A percentile compares a stretch with the other conserved stretches of the same genome.
phyloP scores from a whole-genome alignment of 2,329 filamentous ascomycete species.

The Microascus cirrosus region DNA sequence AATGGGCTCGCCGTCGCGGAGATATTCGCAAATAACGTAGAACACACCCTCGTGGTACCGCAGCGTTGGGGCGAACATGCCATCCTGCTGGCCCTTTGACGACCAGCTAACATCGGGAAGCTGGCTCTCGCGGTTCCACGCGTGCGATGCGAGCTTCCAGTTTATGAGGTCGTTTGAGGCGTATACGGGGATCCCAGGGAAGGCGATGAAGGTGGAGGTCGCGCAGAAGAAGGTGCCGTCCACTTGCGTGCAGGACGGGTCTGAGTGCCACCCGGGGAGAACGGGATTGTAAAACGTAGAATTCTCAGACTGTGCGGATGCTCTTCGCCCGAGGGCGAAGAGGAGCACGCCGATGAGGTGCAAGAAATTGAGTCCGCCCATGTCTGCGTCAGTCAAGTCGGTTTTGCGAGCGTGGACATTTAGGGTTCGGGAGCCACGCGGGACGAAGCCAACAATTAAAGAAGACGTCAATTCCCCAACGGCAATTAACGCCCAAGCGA shows the following conservation, averaged over 20 bases:
- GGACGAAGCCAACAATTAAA: too few species aligned
- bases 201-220: slow-evolving; percentile 38
- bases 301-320: slow-evolving; percentile 6
- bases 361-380: not conserved
- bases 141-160: slow-evolving; percentile 26
- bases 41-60: slow-evolving; percentile 19
- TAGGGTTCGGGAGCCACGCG: not conserved
- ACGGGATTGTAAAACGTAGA: slow-evolving; percentile 27
- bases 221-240: slow-evolving; percentile 36
- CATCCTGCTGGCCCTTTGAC: slow-evolving; percentile 8
- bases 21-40: slow-evolving; percentile 11
- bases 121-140: slow-evolving; percentile 7
- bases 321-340: not conserved
- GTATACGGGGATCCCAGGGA: slow-evolving; percentile 40
- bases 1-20: slow-evolving; percentile 6
- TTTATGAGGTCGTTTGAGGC: slow-evolving; percentile 36
- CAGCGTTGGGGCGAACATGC: slow-evolving; percentile 26
- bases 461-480: too few species aligned
- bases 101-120: not conserved
- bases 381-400: not conserved
- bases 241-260: slow-evolving; percentile 32
- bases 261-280: slow-evolving; percentile 36
- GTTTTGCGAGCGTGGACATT: not conserved
- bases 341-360: not conserved
- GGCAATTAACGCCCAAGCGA: too few species aligned